Evolutionary conservation across 768 basidiomycete genomes (phyloP), one percentile per base, ranked within the genome.

Genomic region (Dentipellis sp.): DNA sequence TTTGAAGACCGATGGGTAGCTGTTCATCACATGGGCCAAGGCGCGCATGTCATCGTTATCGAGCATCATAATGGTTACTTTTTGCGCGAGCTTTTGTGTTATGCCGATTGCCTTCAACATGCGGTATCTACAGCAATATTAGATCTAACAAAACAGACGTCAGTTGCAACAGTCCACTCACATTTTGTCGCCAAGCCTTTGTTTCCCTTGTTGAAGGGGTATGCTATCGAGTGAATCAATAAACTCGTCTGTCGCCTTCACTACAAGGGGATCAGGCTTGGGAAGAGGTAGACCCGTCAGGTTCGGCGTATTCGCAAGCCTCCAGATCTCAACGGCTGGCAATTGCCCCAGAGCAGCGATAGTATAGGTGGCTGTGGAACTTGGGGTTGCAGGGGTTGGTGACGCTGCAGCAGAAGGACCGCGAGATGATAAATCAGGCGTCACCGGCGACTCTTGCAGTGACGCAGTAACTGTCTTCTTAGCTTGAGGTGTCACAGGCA

Each of bases 11-110:
- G 80, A 71, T 10, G 89, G 87, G 68, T 90, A 93, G 66, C 88
- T 88, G 68, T 91, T 88, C 84, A 91, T 84, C 45, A 94, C 77
- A 67, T 91, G 89, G 6, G 89, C 86, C 49, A 94, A 78, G 4
- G 90, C 75, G 45, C 86, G 81, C 21, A 94, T 77, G 64, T 95
- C 92, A 57, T 94, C 93, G 62, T 85, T 78, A 64, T 94, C 91
- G 58, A 95, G 72, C 9, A 94, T 77, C 4, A 79, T 73, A 62
- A 97, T 90, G 1, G 92, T 94, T 59, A 91, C 72, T 67, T 93
- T 93, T 51, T 91, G 88, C 83, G 89, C 86, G 47, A 78, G 78
- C 66, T 90, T 29, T 29, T 6, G 3, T 29, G 3, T 93, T 65
- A 97, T 78, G 22, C 91, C 90, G 64, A 87, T 84, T 9, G 84